Evolutionary conservation across 2,329 filamentous ascomycete species (phyloP).

Genomic region (Aspergillus hiratsukae): DNA sequence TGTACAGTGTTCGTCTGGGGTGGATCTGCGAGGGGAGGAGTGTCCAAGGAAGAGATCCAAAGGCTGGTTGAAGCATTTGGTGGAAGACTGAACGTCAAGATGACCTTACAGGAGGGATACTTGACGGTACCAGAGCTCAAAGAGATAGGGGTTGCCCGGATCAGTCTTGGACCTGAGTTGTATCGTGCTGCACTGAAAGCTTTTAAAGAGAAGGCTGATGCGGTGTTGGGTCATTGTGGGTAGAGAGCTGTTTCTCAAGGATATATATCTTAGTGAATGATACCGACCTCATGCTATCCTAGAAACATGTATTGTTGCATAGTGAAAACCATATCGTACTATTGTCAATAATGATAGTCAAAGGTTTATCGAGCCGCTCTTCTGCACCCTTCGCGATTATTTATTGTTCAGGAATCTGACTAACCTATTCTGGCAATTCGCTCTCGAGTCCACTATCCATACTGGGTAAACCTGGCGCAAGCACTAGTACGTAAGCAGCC

Average conservation of each 20-base stretch:
- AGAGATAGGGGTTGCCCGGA: slow-evolving; percentile 50
- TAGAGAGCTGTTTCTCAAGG: not conserved
- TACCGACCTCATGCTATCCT: not conserved
- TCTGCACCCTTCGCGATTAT: not conserved
- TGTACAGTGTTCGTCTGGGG: slow-evolving; percentile 61
- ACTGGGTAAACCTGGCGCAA: not conserved
- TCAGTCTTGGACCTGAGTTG: slow-evolving; percentile 52
- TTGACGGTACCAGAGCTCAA: slow-evolving; percentile 45
- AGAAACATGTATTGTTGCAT: not conserved
- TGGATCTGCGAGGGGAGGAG: slow-evolving; percentile 38
- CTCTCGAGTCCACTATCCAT: not conserved
- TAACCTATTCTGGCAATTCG: not conserved
- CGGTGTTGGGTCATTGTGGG: slow-evolving; percentile 5
- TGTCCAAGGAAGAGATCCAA: slow-evolving; percentile 46
- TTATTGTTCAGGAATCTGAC: not conserved
- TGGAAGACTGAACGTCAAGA: slow-evolving; percentile 49
- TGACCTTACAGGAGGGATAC: slow-evolving; percentile 33
- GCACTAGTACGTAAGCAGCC: not conserved
- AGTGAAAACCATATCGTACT: not conserved
- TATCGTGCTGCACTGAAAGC: slow-evolving; percentile 39
- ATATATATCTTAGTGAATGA: not conserved
- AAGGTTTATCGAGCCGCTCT: not conserved
- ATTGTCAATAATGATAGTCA: not conserved
- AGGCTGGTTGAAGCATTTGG: slow-evolving; percentile 46
- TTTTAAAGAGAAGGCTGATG: slow-evolving; percentile 28